phyloP scores from a whole-genome alignment of 2,329 filamentous ascomycete species.

The Colletotrichum sidae region DNA sequence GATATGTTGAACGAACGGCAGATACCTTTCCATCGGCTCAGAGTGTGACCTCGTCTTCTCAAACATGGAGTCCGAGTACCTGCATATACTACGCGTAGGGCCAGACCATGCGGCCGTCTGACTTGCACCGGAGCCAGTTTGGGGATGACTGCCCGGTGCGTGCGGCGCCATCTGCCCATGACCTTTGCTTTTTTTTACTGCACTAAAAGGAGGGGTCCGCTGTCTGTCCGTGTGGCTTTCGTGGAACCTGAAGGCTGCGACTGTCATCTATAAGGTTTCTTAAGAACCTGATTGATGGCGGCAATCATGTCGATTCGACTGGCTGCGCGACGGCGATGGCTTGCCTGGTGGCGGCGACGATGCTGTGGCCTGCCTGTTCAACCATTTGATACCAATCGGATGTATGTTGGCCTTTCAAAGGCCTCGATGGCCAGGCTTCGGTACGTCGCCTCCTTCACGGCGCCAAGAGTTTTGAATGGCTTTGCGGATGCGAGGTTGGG shows the following conservation, averaged over 20 bases:
- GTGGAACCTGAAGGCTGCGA: not conserved
- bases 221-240: conserved; percentile 28
- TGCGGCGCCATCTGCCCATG: no score
- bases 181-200: conserved; percentile 8
- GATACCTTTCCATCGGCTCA: not conserved
- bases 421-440: no score
- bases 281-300: not conserved
- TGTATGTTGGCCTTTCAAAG: no score
- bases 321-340: no score
- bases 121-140: conserved; percentile 5
- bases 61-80: conserved; percentile 12
- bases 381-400: no score
- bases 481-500: no score
- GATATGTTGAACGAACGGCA: not conserved
- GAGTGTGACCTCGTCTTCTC: not conserved
- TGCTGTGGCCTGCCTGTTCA: no score
- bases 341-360: no score
- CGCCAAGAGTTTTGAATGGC: no score
- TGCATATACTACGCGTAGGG: conserved; percentile 1
- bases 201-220: conserved; percentile 15
- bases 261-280: not conserved
- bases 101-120: conserved; percentile 3
- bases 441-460: no score
- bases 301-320: no score
- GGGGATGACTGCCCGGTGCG: conserved; percentile 19